Percentiles rank a stretch among this genome's conserved stretches.
Evolutionary conservation across 169 alveolate genomes (phyloP).

Genomic region (Plasmodium fragile): DNA sequence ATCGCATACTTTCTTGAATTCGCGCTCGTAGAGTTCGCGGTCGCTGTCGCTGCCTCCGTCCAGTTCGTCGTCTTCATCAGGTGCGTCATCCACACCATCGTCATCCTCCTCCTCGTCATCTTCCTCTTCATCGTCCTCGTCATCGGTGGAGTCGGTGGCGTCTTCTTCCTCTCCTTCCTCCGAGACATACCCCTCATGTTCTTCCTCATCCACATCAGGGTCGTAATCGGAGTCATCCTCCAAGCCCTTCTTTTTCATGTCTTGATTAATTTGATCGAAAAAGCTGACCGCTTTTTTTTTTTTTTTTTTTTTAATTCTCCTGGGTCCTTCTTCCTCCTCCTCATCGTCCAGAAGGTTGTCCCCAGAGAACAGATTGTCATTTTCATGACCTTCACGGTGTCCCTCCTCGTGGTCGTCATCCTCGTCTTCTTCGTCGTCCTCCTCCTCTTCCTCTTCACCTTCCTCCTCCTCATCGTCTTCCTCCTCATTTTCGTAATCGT

Average conservation of each 20-base stretch:
- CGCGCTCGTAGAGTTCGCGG: constrained; percentile 16
- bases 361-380: background rate
- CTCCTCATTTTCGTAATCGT: constrained; percentile 73
- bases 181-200: constrained; percentile 12
- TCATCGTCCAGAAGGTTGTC: constrained; percentile 31
- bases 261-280: constrained; percentile 50
- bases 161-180: constrained; percentile 11
- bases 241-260: constrained; percentile 21
- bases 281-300: constrained; percentile 40
- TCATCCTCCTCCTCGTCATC: constrained; percentile 23
- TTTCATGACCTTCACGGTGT: background rate
- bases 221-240: constrained; percentile 69
- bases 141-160: no score
- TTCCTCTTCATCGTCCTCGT: constrained; percentile 14
- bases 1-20: constrained; percentile 24
- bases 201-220: constrained; percentile 10
- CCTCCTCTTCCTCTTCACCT: background rate
- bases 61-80: background rate
- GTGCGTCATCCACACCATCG: background rate
- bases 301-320: constrained; percentile 23
- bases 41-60: constrained; percentile 7
- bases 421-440: constrained; percentile 2
- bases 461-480: constrained; percentile 24
- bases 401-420: background rate
- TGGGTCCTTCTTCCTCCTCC: background rate